A percentile compares a stretch with the other conserved stretches of the same genome.
These are phyloP conservation scores for Pythium dissotocum DNA, from an alignment of 352 stramenopile genomes.

Conservation along the genomic window DNA sequence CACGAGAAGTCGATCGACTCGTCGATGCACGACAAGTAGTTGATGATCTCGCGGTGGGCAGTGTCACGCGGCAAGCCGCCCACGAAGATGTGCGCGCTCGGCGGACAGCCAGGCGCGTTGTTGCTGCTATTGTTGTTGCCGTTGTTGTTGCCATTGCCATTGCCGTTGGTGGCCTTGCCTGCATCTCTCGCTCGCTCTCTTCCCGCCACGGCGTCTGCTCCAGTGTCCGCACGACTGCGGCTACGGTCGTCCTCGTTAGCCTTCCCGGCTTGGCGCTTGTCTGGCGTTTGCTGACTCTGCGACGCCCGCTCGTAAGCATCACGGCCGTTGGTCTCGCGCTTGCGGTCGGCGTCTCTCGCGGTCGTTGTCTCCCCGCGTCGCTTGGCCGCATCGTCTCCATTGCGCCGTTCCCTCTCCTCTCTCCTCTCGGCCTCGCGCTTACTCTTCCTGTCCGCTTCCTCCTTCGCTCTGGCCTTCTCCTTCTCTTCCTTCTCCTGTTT, in stretches of 20 bases:
- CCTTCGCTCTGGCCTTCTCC: constrained; percentile 34
- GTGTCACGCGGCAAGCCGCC: constrained; percentile 58
- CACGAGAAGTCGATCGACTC: constrained; percentile 41
- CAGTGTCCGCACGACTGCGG: neutral
- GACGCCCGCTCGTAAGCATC: neutral
- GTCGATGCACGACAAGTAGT: constrained; percentile 53
- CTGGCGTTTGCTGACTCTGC: neutral
- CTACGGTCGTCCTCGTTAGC: neutral
- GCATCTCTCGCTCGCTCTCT: neutral
- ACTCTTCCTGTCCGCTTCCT: constrained; percentile 26
- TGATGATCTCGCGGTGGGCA: constrained; percentile 41
- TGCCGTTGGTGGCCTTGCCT: neutral
- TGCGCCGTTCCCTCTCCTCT: constrained; percentile 14
- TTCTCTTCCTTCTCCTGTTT: constrained; percentile 35
- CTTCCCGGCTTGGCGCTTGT: neutral
- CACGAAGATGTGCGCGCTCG: constrained; percentile 70
- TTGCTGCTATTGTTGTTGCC: constrained; percentile 7
- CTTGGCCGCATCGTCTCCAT: neutral
- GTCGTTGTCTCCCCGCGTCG: neutral
- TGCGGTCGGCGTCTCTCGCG: neutral
- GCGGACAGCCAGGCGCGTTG: constrained; percentile 39
- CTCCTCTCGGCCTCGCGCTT: constrained; percentile 14
- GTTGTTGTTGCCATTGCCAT: neutral
- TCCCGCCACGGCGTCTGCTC: neutral
- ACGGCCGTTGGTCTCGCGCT: neutral